Evolutionary conservation across 2,329 filamentous ascomycete genomes (phyloP), one percentile per base, ranked within the genome.

Genomic region (Ophiostoma sp.): DNA sequence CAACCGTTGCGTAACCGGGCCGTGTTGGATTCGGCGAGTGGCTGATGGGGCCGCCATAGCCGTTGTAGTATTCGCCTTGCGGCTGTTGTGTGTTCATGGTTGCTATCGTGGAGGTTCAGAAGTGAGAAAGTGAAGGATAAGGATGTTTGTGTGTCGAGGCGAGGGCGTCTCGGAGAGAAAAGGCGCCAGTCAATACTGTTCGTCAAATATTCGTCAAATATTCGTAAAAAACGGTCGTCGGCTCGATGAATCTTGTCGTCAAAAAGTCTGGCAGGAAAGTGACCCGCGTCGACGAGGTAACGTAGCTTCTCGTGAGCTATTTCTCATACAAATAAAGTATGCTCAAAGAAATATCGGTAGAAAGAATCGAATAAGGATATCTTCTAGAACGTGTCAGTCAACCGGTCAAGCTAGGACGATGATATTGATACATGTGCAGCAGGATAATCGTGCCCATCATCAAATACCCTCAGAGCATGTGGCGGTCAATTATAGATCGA

Each of bases 21-120:
- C 86, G 82, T 69, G 92, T 90, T 42, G 91, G 90, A 79, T 89
- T 91, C 52, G 93, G 93, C 76, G 92, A 93, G 79, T 93, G 91
- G 80, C 90, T 91, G 75, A 87, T 78, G 45, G 84, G 79, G 55
- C 82, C 82, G 74, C 87, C 82, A 78, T 92, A 92, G 77, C 93
- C 91, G 83, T 92, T 89, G 85, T 93, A 94, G 87, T 92, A 90
- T 33, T 77, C 74, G 70, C 66, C 64, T 75, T 93, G 90, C 81
- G 87, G 84, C 72, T 87, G 87, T 79, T 88, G 87, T 77, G 84
- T 82, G 78, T 84, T 84, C 85, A 86, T 87, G 73, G 75, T 82
- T 75, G 75, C 50, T 33, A 57, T 39, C 28, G 6, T 4, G 22
- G n/a, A 57, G 11, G n/a, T 12, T 11, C n/a, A 25, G 52, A 36